Evolutionary conservation across 768 basidiomycete species (phyloP).

Genomic region (Chiua virens): DNA sequence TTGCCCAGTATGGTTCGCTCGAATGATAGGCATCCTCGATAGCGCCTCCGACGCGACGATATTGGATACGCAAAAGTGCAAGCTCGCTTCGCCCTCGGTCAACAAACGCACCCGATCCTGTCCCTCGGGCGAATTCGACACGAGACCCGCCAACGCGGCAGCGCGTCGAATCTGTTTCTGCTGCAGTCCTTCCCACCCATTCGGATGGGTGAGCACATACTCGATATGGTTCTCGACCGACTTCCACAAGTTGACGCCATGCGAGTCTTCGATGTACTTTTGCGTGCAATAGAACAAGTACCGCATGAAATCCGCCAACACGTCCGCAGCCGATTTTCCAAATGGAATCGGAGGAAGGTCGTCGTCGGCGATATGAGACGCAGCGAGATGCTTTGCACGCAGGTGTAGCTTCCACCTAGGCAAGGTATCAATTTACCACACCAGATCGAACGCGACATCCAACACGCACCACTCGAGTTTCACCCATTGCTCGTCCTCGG

Average conservation of each 20-base stretch:
- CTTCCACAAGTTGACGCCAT: constrained; percentile 47
- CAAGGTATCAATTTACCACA: neutral
- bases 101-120: constrained; percentile 51
- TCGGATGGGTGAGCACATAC: constrained; percentile 60
- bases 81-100: constrained; percentile 65
- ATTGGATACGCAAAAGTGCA: constrained; percentile 55
- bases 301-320: constrained; percentile 48
- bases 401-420: constrained; percentile 41
- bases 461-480: constrained; percentile 44
- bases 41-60: constrained; percentile 39
- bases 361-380: constrained; percentile 31
- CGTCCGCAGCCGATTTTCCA: constrained; percentile 40
- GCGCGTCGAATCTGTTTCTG: constrained; percentile 57
- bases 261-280: constrained; percentile 48
- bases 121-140: constrained; percentile 39
- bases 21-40: constrained; percentile 16
- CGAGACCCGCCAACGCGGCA: constrained; percentile 50
- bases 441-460: neutral
- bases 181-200: constrained; percentile 64
- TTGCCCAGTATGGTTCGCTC: constrained; percentile 17
- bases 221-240: constrained; percentile 44
- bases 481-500: constrained; percentile 45
- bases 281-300: constrained; percentile 46
- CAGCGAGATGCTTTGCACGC: constrained; percentile 33
- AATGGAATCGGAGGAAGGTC: constrained; percentile 42